Base-by-base conservation (phyloP, 2,329 filamentous ascomycete species). In the Ceratocystiopsis minuta region DNA sequence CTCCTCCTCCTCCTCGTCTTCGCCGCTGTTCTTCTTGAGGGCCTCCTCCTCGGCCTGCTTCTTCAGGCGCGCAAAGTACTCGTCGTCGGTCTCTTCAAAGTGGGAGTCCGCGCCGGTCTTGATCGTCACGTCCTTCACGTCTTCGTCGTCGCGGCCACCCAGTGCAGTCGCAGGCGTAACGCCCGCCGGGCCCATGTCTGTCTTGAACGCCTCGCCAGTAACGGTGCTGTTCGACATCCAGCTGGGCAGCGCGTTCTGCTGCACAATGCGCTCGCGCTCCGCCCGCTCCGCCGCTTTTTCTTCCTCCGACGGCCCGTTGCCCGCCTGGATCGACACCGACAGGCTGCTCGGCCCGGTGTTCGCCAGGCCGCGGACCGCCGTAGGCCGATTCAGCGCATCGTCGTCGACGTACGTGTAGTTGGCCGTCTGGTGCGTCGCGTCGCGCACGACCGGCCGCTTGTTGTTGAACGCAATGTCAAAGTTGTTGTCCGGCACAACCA, bases 151-250 rank as follows among this genome's bases (percentile, higher is more conserved):
- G n/a, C 16, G 31, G 33, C 33, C 6, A n/a, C n/a, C n/a, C n/a
- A n/a, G n/a, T n/a, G 33, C 33, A 11, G 34, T n/a, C 6, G 10
- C 34, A 24, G 65, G 62, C 45, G 62, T 57, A 16, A 17, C 16
- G 4, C 42, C 40, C 46, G 54, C 48, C 55, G 59, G 34, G 33
- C 43, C 46, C 46, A 53, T 49, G 48, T 60, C 55, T 49, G 57
- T 61, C 35, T 63, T 58, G 55, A 72, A 80, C n/a, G 71, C 69
- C 45, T 75, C 67, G 40, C 74, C 73, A 5, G 67, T 75, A 38
- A 83, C 70, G 2, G 78, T 83, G 47, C 76, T 80, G 43, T 78
- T 71, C 1, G 75, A 72, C 60, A 83, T 80, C 77, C 80, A 84
- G 10, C 67, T 61, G 2, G 80, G 80, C 46, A 85, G 59, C 9